Evolutionary conservation across 179 eudicot species (phyloP).

Genomic region (Beta lomatogona): DNA sequence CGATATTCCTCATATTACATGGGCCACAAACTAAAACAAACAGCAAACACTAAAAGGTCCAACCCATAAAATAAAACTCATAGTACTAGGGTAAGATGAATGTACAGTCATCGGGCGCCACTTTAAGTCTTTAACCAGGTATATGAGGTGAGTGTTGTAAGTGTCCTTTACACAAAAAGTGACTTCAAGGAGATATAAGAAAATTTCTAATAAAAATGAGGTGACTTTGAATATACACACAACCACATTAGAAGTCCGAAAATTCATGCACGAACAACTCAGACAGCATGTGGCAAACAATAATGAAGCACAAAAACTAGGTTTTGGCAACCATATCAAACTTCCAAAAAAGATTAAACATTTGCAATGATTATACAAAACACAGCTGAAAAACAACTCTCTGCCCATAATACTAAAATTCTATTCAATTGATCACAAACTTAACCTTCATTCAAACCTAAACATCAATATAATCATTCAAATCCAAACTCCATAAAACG

Average conservation of each 20-base stretch:
- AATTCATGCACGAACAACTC: not conserved
- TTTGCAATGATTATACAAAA: not conserved
- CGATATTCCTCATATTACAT: not conserved
- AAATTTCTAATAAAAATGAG: no score
- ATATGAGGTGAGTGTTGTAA: not conserved
- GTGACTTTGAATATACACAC: not conserved
- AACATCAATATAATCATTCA: slow-evolving; percentile 7
- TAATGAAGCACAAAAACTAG: slow-evolving; percentile 1
- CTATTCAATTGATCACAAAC: slow-evolving; percentile 5
- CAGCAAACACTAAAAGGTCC: not conserved
- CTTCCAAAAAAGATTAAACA: not conserved
- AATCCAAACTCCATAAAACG: not conserved
- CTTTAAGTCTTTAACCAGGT: not conserved
- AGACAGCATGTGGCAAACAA: not conserved
- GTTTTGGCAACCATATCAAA: not conserved
- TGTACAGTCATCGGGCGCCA: not conserved
- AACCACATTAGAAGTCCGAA: not conserved
- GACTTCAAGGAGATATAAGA: not conserved
- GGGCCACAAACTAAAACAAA: not conserved
- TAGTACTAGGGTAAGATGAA: not conserved
- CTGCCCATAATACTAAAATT: slow-evolving; percentile 13
- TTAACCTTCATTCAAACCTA: slow-evolving; percentile 11
- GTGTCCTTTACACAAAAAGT: not conserved
- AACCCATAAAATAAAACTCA: not conserved
- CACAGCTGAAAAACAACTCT: slow-evolving; percentile 9